Evolutionary conservation across 495 filamentous ascomycete species (phyloP).

Genomic region (Xylaria sp.): DNA sequence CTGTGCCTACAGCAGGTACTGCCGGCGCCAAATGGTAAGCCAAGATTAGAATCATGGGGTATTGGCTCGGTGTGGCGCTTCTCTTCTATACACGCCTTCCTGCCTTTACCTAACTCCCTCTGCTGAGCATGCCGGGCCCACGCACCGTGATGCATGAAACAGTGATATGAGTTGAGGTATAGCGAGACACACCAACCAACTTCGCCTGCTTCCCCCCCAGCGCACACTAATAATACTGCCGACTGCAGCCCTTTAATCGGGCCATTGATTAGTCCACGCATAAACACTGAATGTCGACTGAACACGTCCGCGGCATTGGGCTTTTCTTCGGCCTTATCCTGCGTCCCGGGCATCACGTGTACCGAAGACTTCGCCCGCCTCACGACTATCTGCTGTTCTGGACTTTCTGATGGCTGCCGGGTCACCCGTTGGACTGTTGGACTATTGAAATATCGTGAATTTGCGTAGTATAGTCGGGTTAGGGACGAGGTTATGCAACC

Average conservation of each 20-base stretch:
- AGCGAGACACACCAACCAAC: slow-evolving; percentile 11
- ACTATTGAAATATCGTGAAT: background rate
- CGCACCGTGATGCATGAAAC: slow-evolving; percentile 7
- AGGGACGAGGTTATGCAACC: slow-evolving; percentile 7
- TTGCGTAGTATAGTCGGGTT: background rate
- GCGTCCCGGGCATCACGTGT: slow-evolving; percentile 43
- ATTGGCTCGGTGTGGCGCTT: background rate
- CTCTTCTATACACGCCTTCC: slow-evolving; percentile 8
- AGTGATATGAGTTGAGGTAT: background rate
- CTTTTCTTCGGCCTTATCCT: slow-evolving; percentile 26
- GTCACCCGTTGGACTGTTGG: slow-evolving; percentile 4
- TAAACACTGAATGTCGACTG: background rate
- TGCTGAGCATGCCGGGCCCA: background rate
- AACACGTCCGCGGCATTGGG: slow-evolving; percentile 2
- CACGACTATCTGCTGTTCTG: no score
- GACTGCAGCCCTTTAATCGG: background rate
- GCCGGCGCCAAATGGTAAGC: background rate
- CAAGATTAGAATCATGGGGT: slow-evolving; percentile 8
- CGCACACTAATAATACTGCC: slow-evolving; percentile 9
- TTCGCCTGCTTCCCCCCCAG: slow-evolving; percentile 1
- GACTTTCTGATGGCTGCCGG: slow-evolving; percentile 2
- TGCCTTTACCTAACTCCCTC: slow-evolving; percentile 2
- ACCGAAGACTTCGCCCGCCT: slow-evolving; percentile 27
- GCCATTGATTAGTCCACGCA: background rate
- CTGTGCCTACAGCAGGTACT: background rate